Base-by-base conservation (phyloP, 2,329 filamentous ascomycete genomes). In the Aspergillus hiratsukae region DNA sequence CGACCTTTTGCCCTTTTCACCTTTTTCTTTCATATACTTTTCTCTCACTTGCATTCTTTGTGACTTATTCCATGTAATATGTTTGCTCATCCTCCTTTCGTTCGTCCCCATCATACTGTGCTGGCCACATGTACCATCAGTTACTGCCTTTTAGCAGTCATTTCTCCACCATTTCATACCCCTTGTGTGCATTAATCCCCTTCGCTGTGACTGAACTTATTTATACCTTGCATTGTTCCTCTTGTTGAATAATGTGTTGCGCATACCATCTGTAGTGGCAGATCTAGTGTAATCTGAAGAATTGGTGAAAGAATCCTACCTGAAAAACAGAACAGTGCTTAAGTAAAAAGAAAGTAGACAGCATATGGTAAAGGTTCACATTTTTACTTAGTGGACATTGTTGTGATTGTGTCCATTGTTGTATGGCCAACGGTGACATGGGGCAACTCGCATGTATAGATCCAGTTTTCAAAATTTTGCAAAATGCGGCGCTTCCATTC, bases 111-210 rank as follows among this genome's bases (percentile, higher is more conserved):
- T 62, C 55, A 58, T 66, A 60, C 58, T 72, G 72, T 75, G 73
- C 73, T 73, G 73, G 73, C 60, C 73, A 74, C 71, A 72, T 69
- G 71, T 74, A 73, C 69, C 69, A 68, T 72, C 67, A 23, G 23
- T 23, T 72, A 71, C 56, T 58, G 52, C 52, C 46, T 21, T 45
- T 23, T 27, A 19, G 21, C 58, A 52, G 59, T 61, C 60, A 57
- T 57, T 58, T 58, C 61, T 64, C 58, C 17, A 14, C 31, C 31
- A 61, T 68, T 64, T 69, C 69, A 72, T 74, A 73, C 70, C 70
- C 70, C 68, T 60, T 61, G 56, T 59, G 57, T 54, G 62, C 60
- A 65, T 70, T 61, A 61, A 61, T n/a, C 62, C 63, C 61, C 72
- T 71, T 70, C 60, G 60, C 63, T 59, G 53, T 53, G 64, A 53